Base-by-base conservation (phyloP, 202 grass and related monocot species). In the Carex sylvatica region DNA sequence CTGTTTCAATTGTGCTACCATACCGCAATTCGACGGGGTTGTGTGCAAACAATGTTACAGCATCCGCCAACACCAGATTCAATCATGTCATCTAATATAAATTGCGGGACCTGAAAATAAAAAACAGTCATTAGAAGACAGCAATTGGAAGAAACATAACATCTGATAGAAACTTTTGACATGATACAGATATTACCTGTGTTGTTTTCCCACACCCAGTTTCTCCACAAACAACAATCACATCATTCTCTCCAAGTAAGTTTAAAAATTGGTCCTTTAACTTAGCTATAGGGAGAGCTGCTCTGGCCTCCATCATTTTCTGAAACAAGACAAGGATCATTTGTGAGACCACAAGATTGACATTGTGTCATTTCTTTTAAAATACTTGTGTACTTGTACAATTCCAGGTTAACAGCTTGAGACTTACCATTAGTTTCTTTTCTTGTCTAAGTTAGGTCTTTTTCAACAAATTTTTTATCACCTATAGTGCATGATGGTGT, bases 131-230 rank as follows among this genome's bases (percentile, higher is more conserved):
- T 86, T 70, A 78, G 65, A 56, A 85, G 83, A 86, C 44, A 22
- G 28, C 9, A 67, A 13, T 19, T 65, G 60, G 42, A 81, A 31
- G 12, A 82, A 23, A 61, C 28, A 82, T 65, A 58, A 61, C 22
- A 68, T 47, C 26, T 68, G 47, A 82, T 54, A 54, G 59, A 46
- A 51, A 55, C 3, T 35, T 35, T n/a, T n/a, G 51, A 9, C 73
- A 33, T 77, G 3, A 76, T 58, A 52, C 18, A 83, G 61, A 52
- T 53, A 74, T 77, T 52, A 93, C 95, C 95, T 98, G 95, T 81
- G 95, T 98, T 87, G 95, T 98, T 93, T 98, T 98, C 63, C 95
- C 95, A 69, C 95, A 98, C 73, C 95, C 95, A 72, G 95, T 98
- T 94, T 98, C 95, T 22, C 95, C 95, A 66, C 90, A 88, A 87